These are phyloP conservation scores for Fusarium xyrophilum DNA, from an alignment of 2,329 filamentous ascomycete species.

Conservation along the genomic window DNA sequence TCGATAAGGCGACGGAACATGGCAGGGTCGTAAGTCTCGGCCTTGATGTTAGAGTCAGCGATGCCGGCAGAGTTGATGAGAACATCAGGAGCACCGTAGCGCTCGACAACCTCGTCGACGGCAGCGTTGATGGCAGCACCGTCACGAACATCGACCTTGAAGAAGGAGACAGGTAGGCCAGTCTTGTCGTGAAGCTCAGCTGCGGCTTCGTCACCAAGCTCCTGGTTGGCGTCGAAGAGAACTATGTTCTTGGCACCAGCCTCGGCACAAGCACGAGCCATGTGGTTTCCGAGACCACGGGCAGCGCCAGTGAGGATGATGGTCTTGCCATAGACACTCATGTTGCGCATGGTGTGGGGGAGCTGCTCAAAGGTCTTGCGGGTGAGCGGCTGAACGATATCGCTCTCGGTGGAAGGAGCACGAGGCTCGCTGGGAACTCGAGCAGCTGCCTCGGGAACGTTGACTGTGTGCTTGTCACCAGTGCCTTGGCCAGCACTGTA, in stretches of 20 bases:
- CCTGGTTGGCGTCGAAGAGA: constrained; percentile 79
- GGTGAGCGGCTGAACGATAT: constrained; percentile 59
- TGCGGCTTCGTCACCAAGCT: constrained; percentile 73
- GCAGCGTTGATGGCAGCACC: constrained; percentile 72
- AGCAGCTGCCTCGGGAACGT: constrained; percentile 54
- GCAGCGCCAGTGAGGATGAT: constrained; percentile 78
- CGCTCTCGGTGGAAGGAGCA: constrained; percentile 52
- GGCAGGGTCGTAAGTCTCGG: constrained; percentile 76
- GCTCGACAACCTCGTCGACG: constrained; percentile 68
- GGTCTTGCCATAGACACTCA: constrained; percentile 73
- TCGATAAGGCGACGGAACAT: constrained; percentile 82
- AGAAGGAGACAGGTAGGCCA: constrained; percentile 76
- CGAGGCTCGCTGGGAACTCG: constrained; percentile 53
- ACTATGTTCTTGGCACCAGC: constrained; percentile 75
- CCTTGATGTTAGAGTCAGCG: constrained; percentile 83
- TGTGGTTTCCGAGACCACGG: constrained; percentile 78
- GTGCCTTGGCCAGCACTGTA: constrained; percentile 56
- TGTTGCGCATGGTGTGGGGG: constrained; percentile 71
- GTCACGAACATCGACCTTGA: constrained; percentile 80
- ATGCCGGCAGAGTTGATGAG: constrained; percentile 84
- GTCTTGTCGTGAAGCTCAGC: constrained; percentile 74
- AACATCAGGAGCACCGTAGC: constrained; percentile 74
- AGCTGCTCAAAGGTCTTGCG: constrained; percentile 62
- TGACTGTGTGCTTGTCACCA: constrained; percentile 62
- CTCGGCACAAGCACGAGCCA: constrained; percentile 79